A percentile compares a stretch with the other conserved stretches of the same genome.
phyloP scores from a whole-genome alignment of 148 eudicot genomes.

The Fagopyrum tataricum region DNA sequence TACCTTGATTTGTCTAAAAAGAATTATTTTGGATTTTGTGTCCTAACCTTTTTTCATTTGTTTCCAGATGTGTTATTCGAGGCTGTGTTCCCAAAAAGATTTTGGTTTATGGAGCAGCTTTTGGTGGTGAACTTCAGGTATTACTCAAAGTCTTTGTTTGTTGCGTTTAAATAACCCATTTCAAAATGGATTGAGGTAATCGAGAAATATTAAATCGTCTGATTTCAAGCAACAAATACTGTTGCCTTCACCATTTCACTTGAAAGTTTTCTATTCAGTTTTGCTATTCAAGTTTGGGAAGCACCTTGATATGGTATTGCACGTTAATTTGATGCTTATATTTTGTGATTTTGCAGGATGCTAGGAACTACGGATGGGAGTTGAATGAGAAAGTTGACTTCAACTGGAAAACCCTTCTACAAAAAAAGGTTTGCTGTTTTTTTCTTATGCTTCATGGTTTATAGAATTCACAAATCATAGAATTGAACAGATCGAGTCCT shows the following conservation, averaged over 20 bases:
- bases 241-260: not conserved
- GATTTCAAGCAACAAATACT: not conserved
- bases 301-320: not conserved
- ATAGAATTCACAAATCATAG: not conserved
- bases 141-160: not conserved
- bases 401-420: slow-evolving; percentile 88
- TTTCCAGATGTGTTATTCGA: slow-evolving; percentile 84
- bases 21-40: not conserved
- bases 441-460: not conserved
- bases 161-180: not conserved
- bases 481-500: not conserved
- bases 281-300: not conserved
- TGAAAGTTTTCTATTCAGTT: not conserved
- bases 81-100: slow-evolving; percentile 99
- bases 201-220: not conserved
- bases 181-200: not conserved
- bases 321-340: not conserved
- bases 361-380: slow-evolving; percentile 83
- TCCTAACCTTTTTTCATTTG: not conserved
- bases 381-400: slow-evolving; percentile 67
- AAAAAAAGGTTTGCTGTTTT: slow-evolving; percentile 61
- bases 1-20: not conserved
- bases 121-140: slow-evolving; percentile 92
- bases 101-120: slow-evolving; percentile 87
- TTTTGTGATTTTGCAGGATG: slow-evolving; percentile 49